Evolutionary conservation across 306 rosid genomes (phyloP).

Genomic region (Citrullus colocynthis): DNA sequence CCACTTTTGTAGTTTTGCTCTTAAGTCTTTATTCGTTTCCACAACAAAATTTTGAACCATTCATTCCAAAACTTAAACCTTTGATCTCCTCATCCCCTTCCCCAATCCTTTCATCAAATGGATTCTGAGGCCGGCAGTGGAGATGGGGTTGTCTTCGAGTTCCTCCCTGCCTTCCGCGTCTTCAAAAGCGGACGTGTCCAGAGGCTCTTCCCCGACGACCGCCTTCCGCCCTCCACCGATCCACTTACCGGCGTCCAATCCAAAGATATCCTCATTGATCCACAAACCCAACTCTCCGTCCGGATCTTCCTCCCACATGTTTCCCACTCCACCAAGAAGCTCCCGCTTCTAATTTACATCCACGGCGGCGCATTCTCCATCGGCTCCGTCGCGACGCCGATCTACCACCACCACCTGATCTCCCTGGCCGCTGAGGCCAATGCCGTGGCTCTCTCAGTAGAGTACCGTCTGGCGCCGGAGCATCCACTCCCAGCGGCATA

Average conservation of each 20-base stretch:
- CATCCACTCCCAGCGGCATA: slow-evolving; percentile 21
- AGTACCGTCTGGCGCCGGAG: slow-evolving; percentile 24
- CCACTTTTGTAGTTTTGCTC: no score
- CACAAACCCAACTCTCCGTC: slow-evolving; percentile 5
- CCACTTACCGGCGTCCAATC: slow-evolving; percentile 9
- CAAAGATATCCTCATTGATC: slow-evolving; percentile 14
- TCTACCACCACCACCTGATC: slow-evolving; percentile 11
- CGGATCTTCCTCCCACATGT: slow-evolving; percentile 22
- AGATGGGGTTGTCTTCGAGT: not conserved
- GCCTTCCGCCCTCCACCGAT: slow-evolving; percentile 12
- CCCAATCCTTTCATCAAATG: not conserved
- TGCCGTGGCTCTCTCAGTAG: slow-evolving; percentile 10
- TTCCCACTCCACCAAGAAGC: slow-evolving; percentile 9
- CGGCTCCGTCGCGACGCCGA: slow-evolving; percentile 10
- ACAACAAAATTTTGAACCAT: no score
- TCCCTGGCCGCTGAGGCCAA: slow-evolving; percentile 14
- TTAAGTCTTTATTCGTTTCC: no score
- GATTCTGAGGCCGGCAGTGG: not conserved
- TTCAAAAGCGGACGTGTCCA: slow-evolving; percentile 18
- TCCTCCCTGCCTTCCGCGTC: slow-evolving; percentile 1
- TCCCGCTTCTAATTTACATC: slow-evolving; percentile 20
- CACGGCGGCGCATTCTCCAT: slow-evolving; percentile 34
- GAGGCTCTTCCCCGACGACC: not conserved
- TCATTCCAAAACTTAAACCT: no score
- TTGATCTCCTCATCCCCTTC: no score